These are phyloP conservation scores for Talaromyces funiculosus DNA, from an alignment of 2,329 filamentous ascomycete species.

Conservation along the genomic window DNA sequence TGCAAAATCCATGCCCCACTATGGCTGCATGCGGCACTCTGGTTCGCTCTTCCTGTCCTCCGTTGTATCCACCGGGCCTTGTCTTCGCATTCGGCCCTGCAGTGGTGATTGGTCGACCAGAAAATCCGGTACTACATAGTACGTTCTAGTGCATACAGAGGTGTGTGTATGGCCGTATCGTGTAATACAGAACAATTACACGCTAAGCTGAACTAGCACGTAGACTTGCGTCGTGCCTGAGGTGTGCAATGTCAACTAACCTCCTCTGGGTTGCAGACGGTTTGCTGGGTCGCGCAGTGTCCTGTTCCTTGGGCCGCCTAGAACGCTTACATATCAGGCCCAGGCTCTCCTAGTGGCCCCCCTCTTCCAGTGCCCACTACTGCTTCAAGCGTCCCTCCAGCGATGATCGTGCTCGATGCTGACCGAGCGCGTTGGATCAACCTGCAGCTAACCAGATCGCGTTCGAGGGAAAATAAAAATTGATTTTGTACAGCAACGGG, in stretches of 20 bases:
- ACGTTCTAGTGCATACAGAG: too few relatives aligned
- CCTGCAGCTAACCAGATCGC: constrained; percentile 3
- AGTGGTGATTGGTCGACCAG: background rate
- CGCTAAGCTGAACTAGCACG: background rate
- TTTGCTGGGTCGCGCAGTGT: background rate
- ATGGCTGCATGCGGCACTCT: background rate
- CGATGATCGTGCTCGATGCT: background rate
- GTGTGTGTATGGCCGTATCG: background rate
- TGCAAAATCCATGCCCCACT: background rate
- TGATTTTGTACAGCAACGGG: too few relatives aligned
- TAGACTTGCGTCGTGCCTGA: constrained; percentile 6
- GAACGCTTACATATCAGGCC: constrained; percentile 11
- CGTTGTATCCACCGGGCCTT: background rate
- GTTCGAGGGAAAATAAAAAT: background rate
- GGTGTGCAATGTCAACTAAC: constrained; percentile 1
- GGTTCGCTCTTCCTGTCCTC: background rate
- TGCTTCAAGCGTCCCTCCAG: background rate
- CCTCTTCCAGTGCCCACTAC: background rate
- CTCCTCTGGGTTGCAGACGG: background rate
- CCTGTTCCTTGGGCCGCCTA: constrained; percentile 13
- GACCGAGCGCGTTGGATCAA: constrained; percentile 2
- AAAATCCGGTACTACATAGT: background rate
- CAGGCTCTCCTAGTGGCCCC: background rate
- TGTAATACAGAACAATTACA: background rate
- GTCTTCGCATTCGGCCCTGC: constrained; percentile 1